A percentile compares a stretch with the other conserved stretches of the same genome.
These are phyloP conservation scores for Salmacisia buchloeana DNA, from an alignment of 1,284 basidiomycete genomes.

Conservation along the genomic window DNA sequence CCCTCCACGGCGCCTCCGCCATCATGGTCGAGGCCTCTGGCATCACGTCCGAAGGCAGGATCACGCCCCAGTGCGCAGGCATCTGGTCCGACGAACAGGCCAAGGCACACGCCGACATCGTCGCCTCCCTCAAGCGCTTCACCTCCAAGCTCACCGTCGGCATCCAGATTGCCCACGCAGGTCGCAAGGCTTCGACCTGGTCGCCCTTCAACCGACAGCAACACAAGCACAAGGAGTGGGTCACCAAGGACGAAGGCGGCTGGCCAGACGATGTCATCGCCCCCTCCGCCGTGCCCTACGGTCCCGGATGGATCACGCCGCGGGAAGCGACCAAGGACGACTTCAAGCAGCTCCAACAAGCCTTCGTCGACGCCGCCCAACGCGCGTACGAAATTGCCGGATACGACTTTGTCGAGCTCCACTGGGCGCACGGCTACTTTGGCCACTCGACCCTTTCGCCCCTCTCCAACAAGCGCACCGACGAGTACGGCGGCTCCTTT, in stretches of 20 bases:
- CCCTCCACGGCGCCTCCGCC: constrained; percentile 43
- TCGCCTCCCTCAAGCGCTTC: constrained; percentile 64
- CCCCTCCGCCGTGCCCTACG: constrained; percentile 61
- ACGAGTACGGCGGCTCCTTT: constrained; percentile 46
- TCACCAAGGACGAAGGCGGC: constrained; percentile 54
- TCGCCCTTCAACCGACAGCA: constrained; percentile 53
- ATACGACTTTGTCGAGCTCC: constrained; percentile 69
- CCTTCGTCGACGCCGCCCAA: constrained; percentile 63
- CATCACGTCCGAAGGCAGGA: constrained; percentile 71
- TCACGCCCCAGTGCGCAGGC: constrained; percentile 59
- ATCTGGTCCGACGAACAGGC: constrained; percentile 73
- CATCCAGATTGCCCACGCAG: constrained; percentile 74
- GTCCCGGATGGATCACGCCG: constrained; percentile 57
- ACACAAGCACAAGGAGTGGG: constrained; percentile 20
- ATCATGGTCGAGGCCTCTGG: constrained; percentile 43
- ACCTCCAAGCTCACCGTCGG: constrained; percentile 64
- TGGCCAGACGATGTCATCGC: constrained; percentile 66
- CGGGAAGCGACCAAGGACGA: constrained; percentile 60
- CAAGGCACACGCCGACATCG: constrained; percentile 63
- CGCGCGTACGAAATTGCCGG: constrained; percentile 53
- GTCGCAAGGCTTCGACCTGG: constrained; percentile 62
- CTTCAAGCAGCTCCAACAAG: constrained; percentile 62
- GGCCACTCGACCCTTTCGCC: constrained; percentile 56
- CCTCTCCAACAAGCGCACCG: constrained; percentile 42
- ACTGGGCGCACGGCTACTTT: constrained; percentile 58